phyloP scores from a whole-genome alignment of 2,329 filamentous ascomycete genomes.

The Aspergillus sclerotialis region DNA sequence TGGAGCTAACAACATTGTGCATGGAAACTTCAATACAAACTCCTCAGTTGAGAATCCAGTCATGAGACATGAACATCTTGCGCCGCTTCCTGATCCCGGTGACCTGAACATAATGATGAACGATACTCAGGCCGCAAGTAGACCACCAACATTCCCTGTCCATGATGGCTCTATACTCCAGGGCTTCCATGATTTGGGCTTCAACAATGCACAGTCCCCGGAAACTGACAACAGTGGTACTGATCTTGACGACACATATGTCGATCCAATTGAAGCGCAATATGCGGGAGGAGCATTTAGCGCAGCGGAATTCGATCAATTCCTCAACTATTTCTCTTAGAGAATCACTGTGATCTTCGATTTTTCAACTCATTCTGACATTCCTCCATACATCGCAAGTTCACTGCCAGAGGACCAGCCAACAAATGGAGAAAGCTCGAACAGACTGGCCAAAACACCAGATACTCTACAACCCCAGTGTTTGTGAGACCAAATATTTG shows the following conservation, averaged over 20 bases:
- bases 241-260: background rate
- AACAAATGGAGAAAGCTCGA: no score
- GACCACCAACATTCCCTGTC: background rate
- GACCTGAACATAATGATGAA: background rate
- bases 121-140: background rate
- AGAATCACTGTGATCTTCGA: background rate
- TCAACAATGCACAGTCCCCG: background rate
- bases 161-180: background rate
- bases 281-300: background rate
- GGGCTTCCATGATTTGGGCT: background rate
- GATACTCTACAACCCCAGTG: no score
- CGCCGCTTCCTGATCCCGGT: background rate
- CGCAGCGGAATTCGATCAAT: background rate
- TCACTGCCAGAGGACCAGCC: no score
- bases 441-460: no score
- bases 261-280: background rate
- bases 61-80: background rate
- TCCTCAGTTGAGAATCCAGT: background rate
- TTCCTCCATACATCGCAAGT: no score
- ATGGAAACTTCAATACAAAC: constrained; percentile 1
- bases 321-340: background rate
- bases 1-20: constrained; percentile 7
- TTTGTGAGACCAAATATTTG: no score
- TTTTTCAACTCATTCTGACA: background rate
- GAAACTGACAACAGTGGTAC: background rate